Percentiles rank a stretch among this genome's conserved stretches.
These are phyloP conservation scores for Punctularia strigosozonata DNA, from an alignment of 768 basidiomycete species.

Conservation along the genomic window DNA sequence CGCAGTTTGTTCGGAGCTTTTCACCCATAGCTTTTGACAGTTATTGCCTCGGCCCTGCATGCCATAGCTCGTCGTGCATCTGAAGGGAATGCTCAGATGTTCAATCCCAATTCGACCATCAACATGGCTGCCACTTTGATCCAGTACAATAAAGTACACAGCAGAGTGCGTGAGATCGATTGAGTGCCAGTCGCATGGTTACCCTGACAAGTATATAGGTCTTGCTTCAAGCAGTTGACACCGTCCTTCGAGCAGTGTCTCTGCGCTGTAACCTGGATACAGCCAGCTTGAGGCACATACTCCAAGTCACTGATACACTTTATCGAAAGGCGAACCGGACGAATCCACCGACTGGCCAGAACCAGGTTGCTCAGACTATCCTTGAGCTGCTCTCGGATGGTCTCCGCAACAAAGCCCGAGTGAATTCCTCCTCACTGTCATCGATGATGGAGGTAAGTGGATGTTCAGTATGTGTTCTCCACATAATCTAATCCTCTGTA, in stretches of 20 bases:
- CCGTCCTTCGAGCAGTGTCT: constrained; percentile 41
- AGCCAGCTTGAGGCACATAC: constrained; percentile 30
- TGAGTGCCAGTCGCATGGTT: neutral
- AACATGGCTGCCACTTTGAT: constrained; percentile 38
- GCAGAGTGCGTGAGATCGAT: constrained; percentile 28
- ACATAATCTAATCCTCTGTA: neutral
- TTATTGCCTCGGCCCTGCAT: constrained; percentile 41
- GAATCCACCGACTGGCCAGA: constrained; percentile 2
- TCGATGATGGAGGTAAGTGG: constrained; percentile 40
- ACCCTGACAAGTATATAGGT: constrained; percentile 31
- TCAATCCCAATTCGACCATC: constrained; percentile 49
- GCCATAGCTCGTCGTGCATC: constrained; percentile 44
- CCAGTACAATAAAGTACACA: constrained; percentile 46
- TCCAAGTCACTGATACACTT: constrained; percentile 33
- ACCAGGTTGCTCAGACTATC: constrained; percentile 24
- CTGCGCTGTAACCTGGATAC: constrained; percentile 36
- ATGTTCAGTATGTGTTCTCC: too few relatives aligned
- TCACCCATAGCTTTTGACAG: constrained; percentile 21
- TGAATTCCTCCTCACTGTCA: constrained; percentile 34
- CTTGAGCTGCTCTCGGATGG: constrained; percentile 43
- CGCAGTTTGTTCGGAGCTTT: neutral
- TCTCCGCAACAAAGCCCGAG: constrained; percentile 39
- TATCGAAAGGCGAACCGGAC: constrained; percentile 22
- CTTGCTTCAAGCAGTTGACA: constrained; percentile 45
- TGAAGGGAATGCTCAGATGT: too few relatives aligned